phyloP scores from a whole-genome alignment of 176 grass and related monocot genomes.

The Ensete glaucum region DNA sequence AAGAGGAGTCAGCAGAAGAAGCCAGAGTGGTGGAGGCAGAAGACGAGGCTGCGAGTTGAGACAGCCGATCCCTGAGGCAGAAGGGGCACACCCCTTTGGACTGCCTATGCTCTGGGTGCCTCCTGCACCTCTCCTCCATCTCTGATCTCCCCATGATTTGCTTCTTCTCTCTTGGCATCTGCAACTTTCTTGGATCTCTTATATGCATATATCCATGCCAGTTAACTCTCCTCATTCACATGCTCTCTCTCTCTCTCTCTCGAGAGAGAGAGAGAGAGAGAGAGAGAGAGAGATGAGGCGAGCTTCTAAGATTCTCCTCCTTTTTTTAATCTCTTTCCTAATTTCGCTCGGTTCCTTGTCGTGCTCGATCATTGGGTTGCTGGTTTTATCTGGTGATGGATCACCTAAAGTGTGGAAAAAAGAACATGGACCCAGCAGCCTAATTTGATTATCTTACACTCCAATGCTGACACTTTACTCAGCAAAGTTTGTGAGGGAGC shows the following conservation, averaged over 20 bases:
- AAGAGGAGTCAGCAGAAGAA: background rate
- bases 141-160: constrained; percentile 1
- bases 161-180: background rate
- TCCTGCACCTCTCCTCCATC: constrained; percentile 14
- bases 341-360: too few species aligned
- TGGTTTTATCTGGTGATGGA: too few species aligned
- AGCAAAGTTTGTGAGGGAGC: too few species aligned
- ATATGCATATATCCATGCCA: background rate
- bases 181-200: background rate
- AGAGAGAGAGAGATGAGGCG: background rate
- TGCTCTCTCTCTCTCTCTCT: too few species aligned
- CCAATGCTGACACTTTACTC: too few species aligned
- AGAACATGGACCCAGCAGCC: too few species aligned
- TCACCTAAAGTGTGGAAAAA: too few species aligned
- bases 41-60: constrained; percentile 13
- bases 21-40: background rate
- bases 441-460: too few species aligned
- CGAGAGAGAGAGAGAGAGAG: background rate
- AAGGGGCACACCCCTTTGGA: constrained; percentile 20
- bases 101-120: constrained; percentile 13
- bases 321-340: background rate
- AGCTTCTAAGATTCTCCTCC: background rate
- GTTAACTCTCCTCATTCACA: background rate
- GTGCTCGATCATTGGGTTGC: too few species aligned
- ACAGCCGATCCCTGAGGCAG: constrained; percentile 10